These are phyloP conservation scores for Teratosphaeria zuluensis DNA, from an alignment of 2,329 filamentous ascomycete genomes.

Conservation along the genomic window DNA sequence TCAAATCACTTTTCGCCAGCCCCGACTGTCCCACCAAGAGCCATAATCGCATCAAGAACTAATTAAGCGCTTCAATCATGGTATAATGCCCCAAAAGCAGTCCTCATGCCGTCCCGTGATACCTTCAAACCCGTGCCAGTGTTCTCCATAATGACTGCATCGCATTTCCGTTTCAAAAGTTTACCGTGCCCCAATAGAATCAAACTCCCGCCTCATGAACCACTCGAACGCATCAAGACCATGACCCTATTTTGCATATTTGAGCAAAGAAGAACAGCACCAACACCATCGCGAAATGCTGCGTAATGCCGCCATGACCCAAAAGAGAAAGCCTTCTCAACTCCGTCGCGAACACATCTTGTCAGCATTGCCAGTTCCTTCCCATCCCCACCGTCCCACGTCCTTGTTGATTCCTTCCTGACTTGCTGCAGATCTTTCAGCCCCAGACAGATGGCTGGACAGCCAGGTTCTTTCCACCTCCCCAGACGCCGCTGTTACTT, in stretches of 20 bases:
- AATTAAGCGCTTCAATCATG: conserved; percentile 1
- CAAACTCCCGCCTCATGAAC: neutral
- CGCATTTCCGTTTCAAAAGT: neutral
- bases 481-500: conserved; percentile 74
- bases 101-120: neutral
- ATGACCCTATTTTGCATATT: neutral
- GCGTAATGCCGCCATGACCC: neutral
- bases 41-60: neutral
- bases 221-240: neutral
- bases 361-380: neutral
- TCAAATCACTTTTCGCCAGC: neutral
- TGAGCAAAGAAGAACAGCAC: neutral
- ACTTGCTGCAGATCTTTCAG: conserved; percentile 33
- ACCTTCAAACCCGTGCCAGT: neutral
- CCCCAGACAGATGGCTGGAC: conserved; percentile 94
- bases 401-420: neutral
- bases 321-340: neutral
- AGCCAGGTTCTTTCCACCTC: conserved; percentile 64
- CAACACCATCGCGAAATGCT: conserved; percentile 4
- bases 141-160: neutral
- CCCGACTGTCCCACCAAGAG: neutral
- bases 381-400: neutral
- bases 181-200: neutral
- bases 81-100: conserved; percentile 3
- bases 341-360: conserved; percentile 1